Base-by-base conservation (phyloP, 2,329 filamentous ascomycete genomes). In the Diaporthe ampelina region DNA sequence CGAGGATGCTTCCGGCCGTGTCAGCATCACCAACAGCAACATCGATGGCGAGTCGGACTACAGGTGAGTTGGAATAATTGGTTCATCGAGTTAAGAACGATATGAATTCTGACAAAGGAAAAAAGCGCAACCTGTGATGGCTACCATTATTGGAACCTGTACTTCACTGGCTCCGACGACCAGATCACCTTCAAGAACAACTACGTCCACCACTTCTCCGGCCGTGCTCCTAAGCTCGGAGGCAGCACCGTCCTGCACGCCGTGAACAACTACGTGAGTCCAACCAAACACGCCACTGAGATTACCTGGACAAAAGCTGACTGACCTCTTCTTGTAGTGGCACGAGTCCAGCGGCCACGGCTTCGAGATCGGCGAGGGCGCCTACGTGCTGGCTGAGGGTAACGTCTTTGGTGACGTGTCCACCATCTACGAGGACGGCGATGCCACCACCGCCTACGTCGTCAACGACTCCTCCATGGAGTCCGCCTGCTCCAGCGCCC, bases 111-210 rank as follows among this genome's bases (percentile, higher is more conserved):
- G 29, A 32, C 29, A 32, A 5, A 32, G 6, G 6, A 32, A 32
- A 32, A 32, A 32, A 32, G 89, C 21, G 87, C 90, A 5, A 89
- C 86, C 63, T 92, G 90, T 81, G 84, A 91, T 78, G 85, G 84
- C 52, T 85, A 89, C 81, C 89, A 91, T 82, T 91, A 91, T 86
- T 91, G 90, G 88, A 86, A 82, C 50, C 80, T 91, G 77, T 90
- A 90, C 83, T 85, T 91, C 68, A 86, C 85, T 43, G 90, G 90
- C 35, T 83, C 85, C 72, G 85, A 81, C 80, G 90, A 92, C 79
- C 78, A 86, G 76, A 84, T 91, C 79, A 91, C 90, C 76, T 78
- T 91, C 80, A 88, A 90, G 84, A 84, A 85, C 78, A 91, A 91
- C 86, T 91, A 91, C 84, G 83, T 91, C 79, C 87, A 90, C 85